Evolutionary conservation across 805 yeast genomes (phyloP).

Genomic region (Yarrowia sp.): DNA sequence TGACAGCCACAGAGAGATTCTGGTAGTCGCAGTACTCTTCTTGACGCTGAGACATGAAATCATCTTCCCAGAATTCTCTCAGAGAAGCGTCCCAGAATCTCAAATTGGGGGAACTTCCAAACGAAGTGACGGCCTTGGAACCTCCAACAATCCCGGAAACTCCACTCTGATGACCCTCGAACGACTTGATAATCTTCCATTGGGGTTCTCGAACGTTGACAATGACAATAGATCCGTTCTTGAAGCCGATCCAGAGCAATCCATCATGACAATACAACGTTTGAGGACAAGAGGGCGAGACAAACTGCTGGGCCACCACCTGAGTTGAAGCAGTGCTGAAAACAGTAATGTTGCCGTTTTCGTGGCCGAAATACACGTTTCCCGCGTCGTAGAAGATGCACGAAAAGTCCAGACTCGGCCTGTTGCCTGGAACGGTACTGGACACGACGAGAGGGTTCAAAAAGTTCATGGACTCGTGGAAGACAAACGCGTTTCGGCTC

Average conservation of each 20-base stretch:
- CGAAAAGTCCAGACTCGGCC: constrained; percentile 45
- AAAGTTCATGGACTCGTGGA: constrained; percentile 46
- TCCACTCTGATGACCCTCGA: constrained; percentile 51
- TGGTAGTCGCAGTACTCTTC: constrained; percentile 46
- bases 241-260: constrained; percentile 51
- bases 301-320: constrained; percentile 48
- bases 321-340: constrained; percentile 45
- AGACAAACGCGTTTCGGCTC: constrained; percentile 48
- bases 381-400: constrained; percentile 47
- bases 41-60: constrained; percentile 46
- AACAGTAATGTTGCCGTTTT: constrained; percentile 51
- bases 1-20: constrained; percentile 46
- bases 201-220: constrained; percentile 47
- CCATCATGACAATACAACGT: constrained; percentile 46
- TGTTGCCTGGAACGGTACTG: constrained; percentile 40
- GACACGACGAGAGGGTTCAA: constrained; percentile 44
- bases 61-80: constrained; percentile 48
- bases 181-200: constrained; percentile 51
- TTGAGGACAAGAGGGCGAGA: constrained; percentile 47
- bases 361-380: constrained; percentile 52
- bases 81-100: constrained; percentile 51
- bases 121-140: constrained; percentile 38
- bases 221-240: constrained; percentile 51
- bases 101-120: constrained; percentile 40
- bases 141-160: constrained; percentile 43